phyloP scores from a whole-genome alignment of 306 rosid species.

The Echinosophora koreensis region DNA sequence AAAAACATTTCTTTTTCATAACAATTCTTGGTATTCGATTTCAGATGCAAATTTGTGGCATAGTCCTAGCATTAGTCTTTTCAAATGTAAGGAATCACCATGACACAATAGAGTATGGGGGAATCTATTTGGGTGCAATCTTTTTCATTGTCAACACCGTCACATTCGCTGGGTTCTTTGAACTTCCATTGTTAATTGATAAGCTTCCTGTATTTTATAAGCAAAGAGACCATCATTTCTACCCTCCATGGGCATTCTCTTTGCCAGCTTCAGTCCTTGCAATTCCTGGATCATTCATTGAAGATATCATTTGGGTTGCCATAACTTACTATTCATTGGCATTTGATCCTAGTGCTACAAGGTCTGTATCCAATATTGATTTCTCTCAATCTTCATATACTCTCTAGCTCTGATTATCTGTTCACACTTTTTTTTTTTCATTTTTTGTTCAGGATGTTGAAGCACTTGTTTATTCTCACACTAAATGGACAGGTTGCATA shows the following conservation, averaged over 20 bases:
- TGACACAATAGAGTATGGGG: slow-evolving; percentile 18
- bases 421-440: background rate
- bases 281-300: slow-evolving; percentile 28
- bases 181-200: slow-evolving; percentile 28
- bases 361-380: slow-evolving; percentile 9
- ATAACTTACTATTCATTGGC: slow-evolving; percentile 34
- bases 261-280: slow-evolving; percentile 28
- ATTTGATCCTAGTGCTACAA: slow-evolving; percentile 21
- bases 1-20: slow-evolving; percentile 6
- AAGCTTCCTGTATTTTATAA: slow-evolving; percentile 46
- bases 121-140: slow-evolving; percentile 24
- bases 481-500: background rate
- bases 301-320: slow-evolving; percentile 31
- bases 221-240: slow-evolving; percentile 48
- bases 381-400: background rate
- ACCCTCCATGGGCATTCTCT: slow-evolving; percentile 44
- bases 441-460: slow-evolving; percentile 35
- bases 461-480: slow-evolving; percentile 18
- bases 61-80: slow-evolving; percentile 18
- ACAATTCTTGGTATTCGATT: slow-evolving; percentile 1
- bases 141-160: background rate
- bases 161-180: slow-evolving; percentile 26
- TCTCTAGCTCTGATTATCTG: background rate
- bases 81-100: slow-evolving; percentile 15
- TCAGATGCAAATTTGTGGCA: slow-evolving; percentile 20